Evolutionary conservation across 2,329 filamentous ascomycete species (phyloP).

Genomic region (Phialophora verrucosa): DNA sequence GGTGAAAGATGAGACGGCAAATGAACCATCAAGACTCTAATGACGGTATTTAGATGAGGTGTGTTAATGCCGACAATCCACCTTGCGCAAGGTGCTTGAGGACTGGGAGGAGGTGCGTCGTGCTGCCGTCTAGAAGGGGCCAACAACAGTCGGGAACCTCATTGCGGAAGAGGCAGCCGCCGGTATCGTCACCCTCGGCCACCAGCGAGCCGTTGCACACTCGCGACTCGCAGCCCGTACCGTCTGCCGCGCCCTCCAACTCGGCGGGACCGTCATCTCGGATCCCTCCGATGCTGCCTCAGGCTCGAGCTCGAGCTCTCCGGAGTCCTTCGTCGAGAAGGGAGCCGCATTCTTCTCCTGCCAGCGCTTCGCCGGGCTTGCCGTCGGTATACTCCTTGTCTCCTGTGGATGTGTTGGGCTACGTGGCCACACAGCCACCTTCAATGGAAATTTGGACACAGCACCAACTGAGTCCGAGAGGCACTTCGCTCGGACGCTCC

Average conservation of each 20-base stretch:
- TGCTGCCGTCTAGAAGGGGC: constrained; percentile 18
- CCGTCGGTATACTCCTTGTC: constrained; percentile 21
- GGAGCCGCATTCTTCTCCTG: constrained; percentile 14
- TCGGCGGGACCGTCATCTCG: not conserved
- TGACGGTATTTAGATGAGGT: constrained; percentile 16
- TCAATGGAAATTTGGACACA: not conserved
- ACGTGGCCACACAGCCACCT: constrained; percentile 1
- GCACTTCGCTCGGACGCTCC: not conserved
- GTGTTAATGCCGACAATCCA: constrained; percentile 16
- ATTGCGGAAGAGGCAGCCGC: constrained; percentile 7
- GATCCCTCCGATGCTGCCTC: not conserved
- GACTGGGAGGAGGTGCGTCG: constrained; percentile 15
- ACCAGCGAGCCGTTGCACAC: not conserved
- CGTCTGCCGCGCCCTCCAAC: not conserved
- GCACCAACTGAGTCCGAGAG: not conserved
- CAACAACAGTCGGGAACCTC: constrained; percentile 8
- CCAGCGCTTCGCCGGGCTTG: not conserved
- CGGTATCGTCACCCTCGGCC: not conserved
- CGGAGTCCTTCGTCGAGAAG: constrained; percentile 4
- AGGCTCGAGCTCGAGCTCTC: not conserved
- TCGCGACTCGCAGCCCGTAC: not conserved
- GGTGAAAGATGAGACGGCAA: constrained; percentile 13
- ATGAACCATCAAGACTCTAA: not conserved
- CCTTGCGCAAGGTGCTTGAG: constrained; percentile 15
- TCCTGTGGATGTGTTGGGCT: constrained; percentile 15